Base-by-base conservation (phyloP, 1,284 basidiomycete species). In the Pseudozyma pruni region DNA sequence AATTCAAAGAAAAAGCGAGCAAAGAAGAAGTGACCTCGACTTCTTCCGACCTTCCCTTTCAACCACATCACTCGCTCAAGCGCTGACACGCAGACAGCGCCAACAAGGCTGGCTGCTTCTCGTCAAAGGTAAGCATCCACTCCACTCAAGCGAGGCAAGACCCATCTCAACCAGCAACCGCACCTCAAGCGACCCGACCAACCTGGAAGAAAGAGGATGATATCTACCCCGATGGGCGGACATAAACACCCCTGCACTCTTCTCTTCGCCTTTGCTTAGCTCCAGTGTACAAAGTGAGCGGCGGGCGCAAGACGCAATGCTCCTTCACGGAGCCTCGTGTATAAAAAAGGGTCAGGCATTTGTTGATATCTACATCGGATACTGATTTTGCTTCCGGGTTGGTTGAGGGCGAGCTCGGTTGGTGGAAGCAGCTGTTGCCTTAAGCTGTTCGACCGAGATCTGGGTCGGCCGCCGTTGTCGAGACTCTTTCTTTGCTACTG, bases 311-410 rank as follows among this genome's bases (percentile, higher is more conserved):
- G 61, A 61, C 68, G 68, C 68, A 57, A 34, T 20, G 13, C 20
- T 35, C 7, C 13, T 40, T 22, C 19, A 37, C 19, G 9, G 33
- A 23, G 19, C 31, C 31, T 31, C 6, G 59, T 63, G 67, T 29
- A 62, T 37, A 70, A 70, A 71, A 61, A 61, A 45, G 68, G 33
- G 49, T 31, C 68, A 53, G 61, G 54, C 57, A 71, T 71, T 71
- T 71, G 68, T 59, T 71, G 68, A 71, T 61, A 71, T 64, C 67
- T 71, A 71, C 68, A 71, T 71, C 68, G 68, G 68, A 61, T 64
- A 39, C 68, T 71, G 68, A 71, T 56, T 52, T 52, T 25, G n/a
- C 27, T 11, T 29, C 29, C 22, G 20, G 20, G 47, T 8, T 38
- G 27, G 27, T 29, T 11, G 27, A 29, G 7, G 27, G 11, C 27